Base-by-base conservation (phyloP, 805 yeast genomes). In the Candida suzukii region DNA sequence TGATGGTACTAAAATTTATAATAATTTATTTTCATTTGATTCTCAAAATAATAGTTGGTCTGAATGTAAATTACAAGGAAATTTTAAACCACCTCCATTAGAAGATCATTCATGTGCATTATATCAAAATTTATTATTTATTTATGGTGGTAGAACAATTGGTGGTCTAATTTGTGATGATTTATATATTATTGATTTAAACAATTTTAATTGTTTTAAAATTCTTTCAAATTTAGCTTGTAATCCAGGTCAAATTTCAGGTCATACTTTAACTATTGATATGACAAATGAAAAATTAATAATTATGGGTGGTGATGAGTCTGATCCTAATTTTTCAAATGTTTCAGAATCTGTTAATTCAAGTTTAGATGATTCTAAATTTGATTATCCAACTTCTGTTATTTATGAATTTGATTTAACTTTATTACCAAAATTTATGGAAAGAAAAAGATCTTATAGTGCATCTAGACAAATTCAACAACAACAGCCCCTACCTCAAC, bases 241-340 rank as follows among this genome's bases (percentile, higher is more conserved):
- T 33, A 67, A 71, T 30, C 95, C 96, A 1, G 85, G 90, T 35
- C 78, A 93, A 13, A 76, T 97, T 51, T 85, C 91, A 46, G 98
- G 98, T 10, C 99, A 93, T 62, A 78, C 95, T 8, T 66, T 91
- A 63, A 80, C 97, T 1, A 81, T 77, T 40, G 60, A 84, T 42
- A 68, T 81, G 38, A 74, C 70, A 21, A 76, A 76, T 46, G 77
- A 86, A 53, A 85, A 81, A 61, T 55, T 91, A 28, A 57, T 90
- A 12, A 76, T 91, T 14, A 81, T 95, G 85, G 99, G 99, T 35
- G 98, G 99, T 44, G 95, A 88, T 60, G 74, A 79, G 49, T 74
- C 77, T 47, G 91, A 85, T 43, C 14, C 25, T 16, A 71, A 75
- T 51, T 54, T 57, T 36, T 31, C 43, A 6, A 47, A 47, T 30